phyloP scores from a whole-genome alignment of 192 early-diverging fungal species.

The Radiomyces spectabilis region DNA sequence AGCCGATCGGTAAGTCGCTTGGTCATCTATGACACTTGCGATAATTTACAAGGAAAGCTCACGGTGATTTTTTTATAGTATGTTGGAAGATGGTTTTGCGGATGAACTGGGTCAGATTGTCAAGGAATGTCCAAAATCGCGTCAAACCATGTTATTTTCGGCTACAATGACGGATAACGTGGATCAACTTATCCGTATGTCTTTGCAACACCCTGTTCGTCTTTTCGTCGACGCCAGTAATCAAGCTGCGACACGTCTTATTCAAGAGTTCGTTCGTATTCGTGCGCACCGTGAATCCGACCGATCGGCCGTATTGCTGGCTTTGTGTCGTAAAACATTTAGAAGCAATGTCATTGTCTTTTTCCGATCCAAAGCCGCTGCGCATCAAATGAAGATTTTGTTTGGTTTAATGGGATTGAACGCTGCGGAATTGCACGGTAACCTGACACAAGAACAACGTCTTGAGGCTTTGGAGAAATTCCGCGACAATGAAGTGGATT shows the following conservation, averaged over 20 bases:
- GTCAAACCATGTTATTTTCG: conserved; percentile 99
- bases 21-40: too few species aligned
- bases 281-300: conserved; percentile 78
- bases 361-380: conserved; percentile 89
- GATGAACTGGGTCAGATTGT: conserved; percentile 96
- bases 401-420: conserved; percentile 86
- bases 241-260: conserved; percentile 66
- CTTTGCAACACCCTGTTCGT: conserved; percentile 80
- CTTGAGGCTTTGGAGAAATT: conserved; percentile 87
- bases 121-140: conserved; percentile 71
- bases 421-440: conserved; percentile 92
- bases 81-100: conserved; percentile 97
- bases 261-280: conserved; percentile 96
- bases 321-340: conserved; percentile 79
- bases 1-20: conserved; percentile 71
- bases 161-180: conserved; percentile 99
- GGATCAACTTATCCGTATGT: conserved; percentile 90
- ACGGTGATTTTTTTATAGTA: conserved; percentile 34
- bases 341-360: conserved; percentile 81
- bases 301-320: conserved; percentile 77
- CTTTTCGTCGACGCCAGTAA: conserved; percentile 83
- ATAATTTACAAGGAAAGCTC: too few species aligned
- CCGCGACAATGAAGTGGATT: conserved; percentile 78
- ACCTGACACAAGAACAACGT: conserved; percentile 86
- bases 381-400: conserved; percentile 97